Evolutionary conservation across 148 eudicot genomes (phyloP).

Genomic region (Mesembryanthemum crystallinum): DNA sequence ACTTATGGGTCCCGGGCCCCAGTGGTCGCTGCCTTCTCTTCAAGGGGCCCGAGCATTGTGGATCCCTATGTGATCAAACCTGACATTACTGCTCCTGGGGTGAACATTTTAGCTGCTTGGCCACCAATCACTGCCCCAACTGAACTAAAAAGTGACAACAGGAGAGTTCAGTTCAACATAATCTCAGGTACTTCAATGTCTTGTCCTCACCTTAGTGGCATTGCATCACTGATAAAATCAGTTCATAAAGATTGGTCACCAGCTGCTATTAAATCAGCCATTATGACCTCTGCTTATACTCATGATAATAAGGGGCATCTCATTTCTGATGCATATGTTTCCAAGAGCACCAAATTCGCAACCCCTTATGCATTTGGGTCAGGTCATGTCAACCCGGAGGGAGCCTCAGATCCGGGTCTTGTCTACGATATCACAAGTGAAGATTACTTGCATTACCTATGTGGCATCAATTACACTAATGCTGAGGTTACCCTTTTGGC

Average conservation of each 20-base stretch:
- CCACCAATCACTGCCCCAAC: slow-evolving; percentile 59
- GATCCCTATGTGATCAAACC: slow-evolving; percentile 67
- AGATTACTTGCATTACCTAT: slow-evolving; percentile 51
- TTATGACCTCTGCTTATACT: slow-evolving; percentile 63
- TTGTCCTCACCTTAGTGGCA: slow-evolving; percentile 69
- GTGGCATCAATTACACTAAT: slow-evolving; percentile 52
- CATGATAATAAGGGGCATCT: slow-evolving; percentile 35
- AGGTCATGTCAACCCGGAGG: slow-evolving; percentile 67
- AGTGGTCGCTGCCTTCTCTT: slow-evolving; percentile 63
- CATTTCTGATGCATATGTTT: slow-evolving; percentile 42
- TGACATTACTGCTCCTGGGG: slow-evolving; percentile 69
- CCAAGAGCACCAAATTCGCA: slow-evolving; percentile 37
- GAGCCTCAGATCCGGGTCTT: slow-evolving; percentile 59
- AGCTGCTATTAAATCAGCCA: slow-evolving; percentile 66
- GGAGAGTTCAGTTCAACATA: slow-evolving; percentile 55
- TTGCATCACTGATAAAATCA: slow-evolving; percentile 57
- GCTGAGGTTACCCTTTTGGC: slow-evolving; percentile 45
- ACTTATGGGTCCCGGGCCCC: slow-evolving; percentile 50
- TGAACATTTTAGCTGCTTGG: slow-evolving; percentile 74
- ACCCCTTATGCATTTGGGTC: slow-evolving; percentile 71
- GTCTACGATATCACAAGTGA: slow-evolving; percentile 50
- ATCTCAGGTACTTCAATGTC: slow-evolving; percentile 83
- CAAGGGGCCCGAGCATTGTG: slow-evolving; percentile 61
- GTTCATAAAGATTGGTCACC: slow-evolving; percentile 66
- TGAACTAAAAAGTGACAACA: slow-evolving; percentile 42